Percentiles rank a stretch among this genome's conserved stretches.
Evolutionary conservation across 768 basidiomycete genomes (phyloP).

Genomic region (Suillus variegatus): DNA sequence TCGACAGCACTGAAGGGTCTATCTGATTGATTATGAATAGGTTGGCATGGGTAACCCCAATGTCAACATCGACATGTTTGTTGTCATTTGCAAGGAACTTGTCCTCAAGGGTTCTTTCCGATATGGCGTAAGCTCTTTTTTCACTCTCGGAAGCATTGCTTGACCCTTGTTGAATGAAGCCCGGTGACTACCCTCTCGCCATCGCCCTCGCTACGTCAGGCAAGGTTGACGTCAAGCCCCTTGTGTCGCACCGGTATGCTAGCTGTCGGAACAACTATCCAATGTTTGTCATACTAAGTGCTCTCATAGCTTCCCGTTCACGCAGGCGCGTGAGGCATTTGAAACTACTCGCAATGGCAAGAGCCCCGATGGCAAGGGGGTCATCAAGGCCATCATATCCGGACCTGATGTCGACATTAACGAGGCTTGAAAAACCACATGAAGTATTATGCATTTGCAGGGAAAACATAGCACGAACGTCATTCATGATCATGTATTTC

Average conservation of each 20-base stretch:
- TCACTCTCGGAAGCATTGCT: background rate
- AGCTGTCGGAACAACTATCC: slow-evolving; percentile 15
- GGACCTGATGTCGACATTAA: slow-evolving; percentile 65
- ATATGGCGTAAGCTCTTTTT: slow-evolving; percentile 57
- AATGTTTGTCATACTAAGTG: slow-evolving; percentile 1
- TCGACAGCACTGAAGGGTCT: slow-evolving; percentile 1
- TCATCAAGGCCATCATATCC: slow-evolving; percentile 89
- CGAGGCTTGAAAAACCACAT: slow-evolving; percentile 29
- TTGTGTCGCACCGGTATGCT: slow-evolving; percentile 83
- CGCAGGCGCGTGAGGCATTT: slow-evolving; percentile 80
- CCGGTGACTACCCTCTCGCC: slow-evolving; percentile 84
- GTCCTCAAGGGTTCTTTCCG: slow-evolving; percentile 91
- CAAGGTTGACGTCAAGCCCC: slow-evolving; percentile 81
- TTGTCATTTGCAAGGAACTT: slow-evolving; percentile 76
- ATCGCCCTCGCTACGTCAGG: slow-evolving; percentile 83
- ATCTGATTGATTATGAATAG: slow-evolving; percentile 33
- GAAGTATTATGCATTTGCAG: background rate
- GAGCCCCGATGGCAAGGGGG: slow-evolving; percentile 81
- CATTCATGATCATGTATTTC: too few relatives aligned
- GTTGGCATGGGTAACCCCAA: slow-evolving; percentile 88
- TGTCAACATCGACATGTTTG: slow-evolving; percentile 69
- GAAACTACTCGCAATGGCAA: slow-evolving; percentile 77
- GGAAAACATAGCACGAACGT: background rate
- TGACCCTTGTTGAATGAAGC: slow-evolving; percentile 38
- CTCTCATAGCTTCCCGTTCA: slow-evolving; percentile 65